A percentile compares a stretch with the other conserved stretches of the same genome.
Conservation (phyloP, 192 early-diverging fungal species). For the Anaeromyces robustus region DNA sequence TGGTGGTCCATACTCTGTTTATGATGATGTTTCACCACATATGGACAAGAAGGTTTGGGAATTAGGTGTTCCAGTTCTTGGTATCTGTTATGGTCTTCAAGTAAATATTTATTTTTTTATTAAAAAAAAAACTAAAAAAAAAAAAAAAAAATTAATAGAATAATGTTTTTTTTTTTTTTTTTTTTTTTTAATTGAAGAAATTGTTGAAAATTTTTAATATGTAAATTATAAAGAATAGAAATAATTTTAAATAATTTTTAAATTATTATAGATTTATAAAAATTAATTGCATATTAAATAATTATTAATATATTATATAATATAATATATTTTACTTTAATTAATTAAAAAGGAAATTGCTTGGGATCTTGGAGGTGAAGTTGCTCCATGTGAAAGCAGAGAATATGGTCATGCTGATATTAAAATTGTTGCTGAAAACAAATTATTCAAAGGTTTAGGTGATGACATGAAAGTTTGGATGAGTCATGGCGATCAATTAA, state of each 20-base stretch:
- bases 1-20: slow-evolving; percentile 92
- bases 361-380: slow-evolving; percentile 74
- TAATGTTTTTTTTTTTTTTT: slow-evolving; percentile 4
- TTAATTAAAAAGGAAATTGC: slow-evolving; percentile 73
- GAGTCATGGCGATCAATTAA: slow-evolving; percentile 93
- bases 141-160: not conserved
- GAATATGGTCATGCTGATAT: slow-evolving; percentile 90
- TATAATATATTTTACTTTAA: no score
- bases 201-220: no score
- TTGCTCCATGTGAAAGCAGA: slow-evolving; percentile 70
- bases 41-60: slow-evolving; percentile 82
- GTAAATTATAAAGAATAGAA: no score
- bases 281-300: no score
- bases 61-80: slow-evolving; percentile 78
- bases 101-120: slow-evolving; percentile 11
- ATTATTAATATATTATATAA: not conserved
- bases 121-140: no score
- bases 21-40: slow-evolving; percentile 83
- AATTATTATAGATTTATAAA: no score
- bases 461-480: slow-evolving; percentile 77
- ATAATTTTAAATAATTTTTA: no score
- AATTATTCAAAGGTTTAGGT: slow-evolving; percentile 56
- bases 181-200: not conserved
- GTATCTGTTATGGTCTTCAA: slow-evolving; percentile 98
- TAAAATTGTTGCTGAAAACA: slow-evolving; percentile 38